Evolutionary conservation across 73 alveolate species (phyloP).

Genomic region (Paramecium bursaria): DNA sequence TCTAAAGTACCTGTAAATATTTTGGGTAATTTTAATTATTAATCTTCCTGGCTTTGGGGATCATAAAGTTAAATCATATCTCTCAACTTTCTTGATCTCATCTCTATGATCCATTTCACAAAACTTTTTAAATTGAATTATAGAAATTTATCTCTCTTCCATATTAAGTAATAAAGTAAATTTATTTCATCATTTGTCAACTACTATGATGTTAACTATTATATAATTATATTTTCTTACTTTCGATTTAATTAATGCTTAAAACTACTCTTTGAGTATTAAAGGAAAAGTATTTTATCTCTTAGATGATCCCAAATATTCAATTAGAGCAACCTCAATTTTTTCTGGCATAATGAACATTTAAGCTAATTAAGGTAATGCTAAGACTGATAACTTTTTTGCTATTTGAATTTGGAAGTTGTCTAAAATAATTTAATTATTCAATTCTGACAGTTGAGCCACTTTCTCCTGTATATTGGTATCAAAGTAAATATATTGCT

Average conservation of each 20-base stretch:
- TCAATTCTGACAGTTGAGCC: background rate
- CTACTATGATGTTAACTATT: too few species aligned
- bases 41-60: background rate
- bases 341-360: slow-evolving; percentile 13
- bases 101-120: slow-evolving; percentile 27
- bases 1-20: slow-evolving; percentile 24
- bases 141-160: slow-evolving; percentile 34
- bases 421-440: slow-evolving; percentile 21
- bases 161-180: slow-evolving; percentile 10
- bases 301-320: slow-evolving; percentile 10
- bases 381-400: slow-evolving; percentile 18
- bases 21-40: background rate
- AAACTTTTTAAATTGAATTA: background rate
- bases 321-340: slow-evolving; percentile 24
- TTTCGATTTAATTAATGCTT: slow-evolving; percentile 10
- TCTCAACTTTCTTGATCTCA: background rate
- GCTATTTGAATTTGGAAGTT: slow-evolving; percentile 36
- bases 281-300: slow-evolving; percentile 47
- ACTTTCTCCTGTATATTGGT: background rate
- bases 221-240: too few species aligned
- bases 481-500: slow-evolving; percentile 3
- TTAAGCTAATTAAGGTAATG: slow-evolving; percentile 37
- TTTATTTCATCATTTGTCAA: slow-evolving; percentile 34
- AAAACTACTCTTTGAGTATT: slow-evolving; percentile 11
- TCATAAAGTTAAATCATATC: slow-evolving; percentile 21